Conservation (phyloP, 169 alveolate species). For the Eimeria sp. region DNA sequence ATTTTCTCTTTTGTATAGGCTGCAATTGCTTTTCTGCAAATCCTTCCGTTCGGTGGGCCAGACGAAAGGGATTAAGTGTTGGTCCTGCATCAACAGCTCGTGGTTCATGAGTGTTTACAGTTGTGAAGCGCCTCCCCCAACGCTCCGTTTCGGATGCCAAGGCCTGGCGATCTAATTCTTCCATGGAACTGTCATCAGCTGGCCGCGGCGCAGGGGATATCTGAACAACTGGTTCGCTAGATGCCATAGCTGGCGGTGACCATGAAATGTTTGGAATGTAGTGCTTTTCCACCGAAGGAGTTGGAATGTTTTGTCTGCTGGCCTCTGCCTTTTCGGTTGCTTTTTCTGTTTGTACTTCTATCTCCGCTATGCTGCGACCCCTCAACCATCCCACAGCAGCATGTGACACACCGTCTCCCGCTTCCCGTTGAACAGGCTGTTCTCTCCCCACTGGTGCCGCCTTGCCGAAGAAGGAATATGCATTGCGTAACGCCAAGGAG, state of each 20-base stretch:
- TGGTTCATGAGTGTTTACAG: constrained; percentile 23
- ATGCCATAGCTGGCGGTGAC: background rate
- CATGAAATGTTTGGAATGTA: background rate
- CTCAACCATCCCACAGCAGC: constrained; percentile 54
- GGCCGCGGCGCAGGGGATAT: background rate
- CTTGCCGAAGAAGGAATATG: constrained; percentile 12
- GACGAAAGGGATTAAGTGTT: constrained; percentile 31
- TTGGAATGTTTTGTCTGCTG: background rate
- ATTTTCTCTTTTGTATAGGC: background rate
- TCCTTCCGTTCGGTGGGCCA: background rate
- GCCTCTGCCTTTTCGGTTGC: background rate
- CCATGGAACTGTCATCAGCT: background rate
- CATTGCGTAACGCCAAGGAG: constrained; percentile 21
- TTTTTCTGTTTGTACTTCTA: background rate
- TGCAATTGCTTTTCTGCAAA: constrained; percentile 10
- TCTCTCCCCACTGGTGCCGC: constrained; percentile 13
- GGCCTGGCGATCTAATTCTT: constrained; percentile 18
- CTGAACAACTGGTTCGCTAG: background rate
- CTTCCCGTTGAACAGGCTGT: constrained; percentile 33
- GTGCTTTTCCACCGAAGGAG: background rate
- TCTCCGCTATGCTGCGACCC: background rate
- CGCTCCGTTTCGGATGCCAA: constrained; percentile 3
- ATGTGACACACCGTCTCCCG: background rate
- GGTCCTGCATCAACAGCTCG: constrained; percentile 2
- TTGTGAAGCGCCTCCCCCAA: constrained; percentile 56